phyloP scores from a whole-genome alignment of 129 eudicot genomes.

The Solidago caesia region DNA sequence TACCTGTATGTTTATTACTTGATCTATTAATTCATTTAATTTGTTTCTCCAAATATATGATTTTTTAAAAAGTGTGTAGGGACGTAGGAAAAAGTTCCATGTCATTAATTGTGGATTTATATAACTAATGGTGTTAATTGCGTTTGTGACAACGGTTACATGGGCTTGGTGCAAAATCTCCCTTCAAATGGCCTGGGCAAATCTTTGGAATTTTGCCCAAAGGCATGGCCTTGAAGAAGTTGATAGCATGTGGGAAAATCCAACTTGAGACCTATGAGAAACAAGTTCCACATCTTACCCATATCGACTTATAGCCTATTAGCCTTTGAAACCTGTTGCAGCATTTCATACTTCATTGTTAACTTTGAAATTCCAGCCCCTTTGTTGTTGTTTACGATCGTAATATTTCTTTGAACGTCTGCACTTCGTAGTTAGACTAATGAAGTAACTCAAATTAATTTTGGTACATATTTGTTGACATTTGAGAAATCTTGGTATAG shows the following conservation, averaged over 20 bases:
- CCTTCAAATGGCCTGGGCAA: not conserved
- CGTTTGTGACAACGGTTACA: not conserved
- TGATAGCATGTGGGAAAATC: too few species aligned
- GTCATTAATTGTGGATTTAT: not conserved
- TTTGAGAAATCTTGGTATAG: constrained; percentile 7
- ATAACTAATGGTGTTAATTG: not conserved
- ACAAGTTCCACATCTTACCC: too few species aligned
- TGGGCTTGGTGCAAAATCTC: not conserved
- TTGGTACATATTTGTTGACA: not conserved
- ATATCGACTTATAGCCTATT: too few species aligned
- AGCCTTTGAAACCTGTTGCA: too few species aligned
- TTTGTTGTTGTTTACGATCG: not conserved
- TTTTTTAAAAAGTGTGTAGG: not conserved
- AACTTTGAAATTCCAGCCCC: not conserved
- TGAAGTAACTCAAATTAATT: constrained; percentile 2
- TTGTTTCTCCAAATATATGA: not conserved
- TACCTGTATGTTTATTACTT: constrained; percentile 54
- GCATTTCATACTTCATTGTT: not conserved
- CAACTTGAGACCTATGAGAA: too few species aligned
- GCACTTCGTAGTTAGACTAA: constrained; percentile 8
- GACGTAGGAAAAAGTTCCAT: not conserved
- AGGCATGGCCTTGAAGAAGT: too few species aligned
- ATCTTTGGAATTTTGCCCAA: not conserved
- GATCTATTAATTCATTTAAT: not conserved
- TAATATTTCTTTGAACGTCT: not conserved